phyloP scores from a whole-genome alignment of 2,329 filamentous ascomycete species.

The Alternaria sp. region DNA sequence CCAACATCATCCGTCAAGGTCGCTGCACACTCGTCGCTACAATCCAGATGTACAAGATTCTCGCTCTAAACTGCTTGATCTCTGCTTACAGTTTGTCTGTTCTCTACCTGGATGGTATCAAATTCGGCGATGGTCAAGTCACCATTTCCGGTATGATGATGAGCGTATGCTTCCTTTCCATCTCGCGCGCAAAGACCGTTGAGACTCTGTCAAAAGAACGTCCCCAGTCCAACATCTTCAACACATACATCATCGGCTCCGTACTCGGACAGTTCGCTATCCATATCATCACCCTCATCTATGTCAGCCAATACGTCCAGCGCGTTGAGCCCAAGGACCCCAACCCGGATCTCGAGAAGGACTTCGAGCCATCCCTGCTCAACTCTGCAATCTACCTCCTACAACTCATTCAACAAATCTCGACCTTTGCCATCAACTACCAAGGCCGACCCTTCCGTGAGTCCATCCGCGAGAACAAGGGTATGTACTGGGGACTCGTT shows the following conservation, averaged over 20 bases:
- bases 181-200: conserved; percentile 95
- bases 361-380: conserved; percentile 90
- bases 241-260: conserved; percentile 97
- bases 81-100: conserved; percentile 97
- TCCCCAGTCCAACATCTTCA: conserved; percentile 98
- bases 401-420: conserved; percentile 98
- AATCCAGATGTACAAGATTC: conserved; percentile 99
- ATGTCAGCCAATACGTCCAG: conserved; percentile 89
- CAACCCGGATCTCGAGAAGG: conserved; percentile 88
- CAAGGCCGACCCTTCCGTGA: conserved; percentile 98
- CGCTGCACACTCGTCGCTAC: conserved; percentile 97
- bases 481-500: conserved; percentile 97
- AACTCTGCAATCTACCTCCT: conserved; percentile 97
- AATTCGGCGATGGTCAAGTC: conserved; percentile 97
- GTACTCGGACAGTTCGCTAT: conserved; percentile 97
- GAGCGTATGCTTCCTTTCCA: conserved; percentile 98
- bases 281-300: conserved; percentile 92
- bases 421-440: conserved; percentile 99
- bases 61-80: conserved; percentile 96
- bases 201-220: conserved; percentile 96
- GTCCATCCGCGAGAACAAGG: conserved; percentile 91
- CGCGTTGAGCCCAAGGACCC: conserved; percentile 74
- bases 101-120: conserved; percentile 96
- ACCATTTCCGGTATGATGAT: conserved; percentile 99
- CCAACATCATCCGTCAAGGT: conserved; percentile 97